Conservation (phyloP, 2,329 filamentous ascomycete species). For the Parastagonospora nodorum region DNA sequence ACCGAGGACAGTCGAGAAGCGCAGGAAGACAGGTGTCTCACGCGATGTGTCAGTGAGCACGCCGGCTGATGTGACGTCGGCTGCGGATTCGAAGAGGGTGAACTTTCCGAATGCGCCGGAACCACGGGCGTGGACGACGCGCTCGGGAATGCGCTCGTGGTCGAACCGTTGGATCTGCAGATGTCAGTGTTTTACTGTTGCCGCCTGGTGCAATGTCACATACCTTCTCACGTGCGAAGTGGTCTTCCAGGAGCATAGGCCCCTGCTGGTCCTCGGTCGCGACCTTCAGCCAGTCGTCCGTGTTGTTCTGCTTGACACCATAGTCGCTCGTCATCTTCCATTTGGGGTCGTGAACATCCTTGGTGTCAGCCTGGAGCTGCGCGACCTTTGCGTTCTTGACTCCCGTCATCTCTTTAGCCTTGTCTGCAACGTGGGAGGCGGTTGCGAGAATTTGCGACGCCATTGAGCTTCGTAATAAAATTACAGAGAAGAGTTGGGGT, state of each 20-base stretch:
- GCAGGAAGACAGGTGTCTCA: slow-evolving; percentile 69
- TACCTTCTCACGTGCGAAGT: slow-evolving; percentile 75
- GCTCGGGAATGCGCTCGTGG: slow-evolving; percentile 71
- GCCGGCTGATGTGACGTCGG: slow-evolving; percentile 66
- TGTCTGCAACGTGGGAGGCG: slow-evolving; percentile 28
- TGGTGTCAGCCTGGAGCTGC: slow-evolving; percentile 64
- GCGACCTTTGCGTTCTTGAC: slow-evolving; percentile 59
- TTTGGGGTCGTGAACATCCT: slow-evolving; percentile 61
- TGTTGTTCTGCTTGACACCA: slow-evolving; percentile 73
- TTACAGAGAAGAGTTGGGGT: neutral
- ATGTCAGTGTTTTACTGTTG: slow-evolving; percentile 8
- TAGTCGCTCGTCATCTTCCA: slow-evolving; percentile 75
- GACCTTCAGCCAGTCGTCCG: slow-evolving; percentile 78
- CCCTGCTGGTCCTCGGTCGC: slow-evolving; percentile 67
- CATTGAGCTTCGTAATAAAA: slow-evolving; percentile 21
- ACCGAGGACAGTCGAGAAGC: slow-evolving; percentile 79
- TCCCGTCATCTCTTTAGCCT: slow-evolving; percentile 40
- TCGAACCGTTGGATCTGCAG: slow-evolving; percentile 75
- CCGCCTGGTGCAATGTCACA: neutral
- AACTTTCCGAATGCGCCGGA: slow-evolving; percentile 70
- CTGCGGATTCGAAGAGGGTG: slow-evolving; percentile 66
- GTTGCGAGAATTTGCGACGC: slow-evolving; percentile 35
- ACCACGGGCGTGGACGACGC: slow-evolving; percentile 70
- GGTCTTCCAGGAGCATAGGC: slow-evolving; percentile 72
- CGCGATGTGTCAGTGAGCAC: slow-evolving; percentile 71